phyloP scores from a whole-genome alignment of 225 moss, liverwort and hornwort species.

The Bryoerythrophyllum caledonicum region DNA sequence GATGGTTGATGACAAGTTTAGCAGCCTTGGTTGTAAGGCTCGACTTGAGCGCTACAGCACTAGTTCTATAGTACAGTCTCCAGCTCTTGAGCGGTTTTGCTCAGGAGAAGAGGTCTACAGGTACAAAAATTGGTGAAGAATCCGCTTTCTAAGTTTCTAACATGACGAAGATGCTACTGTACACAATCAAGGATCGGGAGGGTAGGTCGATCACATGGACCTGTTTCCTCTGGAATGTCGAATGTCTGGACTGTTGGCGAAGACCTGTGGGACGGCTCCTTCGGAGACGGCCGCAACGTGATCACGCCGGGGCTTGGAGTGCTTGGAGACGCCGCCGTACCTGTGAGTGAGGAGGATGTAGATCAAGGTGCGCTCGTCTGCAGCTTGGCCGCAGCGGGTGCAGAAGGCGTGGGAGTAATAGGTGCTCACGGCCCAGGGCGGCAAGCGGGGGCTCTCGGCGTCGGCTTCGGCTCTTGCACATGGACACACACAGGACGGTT shows the following conservation, averaged over 20 bases:
- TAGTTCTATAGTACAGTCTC: conserved; percentile 16
- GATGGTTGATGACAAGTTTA: not conserved
- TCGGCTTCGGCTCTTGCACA: conserved; percentile 21
- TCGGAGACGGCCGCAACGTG: conserved; percentile 33
- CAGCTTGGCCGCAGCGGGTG: conserved; percentile 53
- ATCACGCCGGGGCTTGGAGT: conserved; percentile 37
- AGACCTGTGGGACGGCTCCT: too few species aligned
- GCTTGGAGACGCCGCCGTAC: conserved; percentile 52
- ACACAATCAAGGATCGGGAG: not conserved
- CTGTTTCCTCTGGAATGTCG: conserved; percentile 41
- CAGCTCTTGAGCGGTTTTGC: conserved; percentile 3
- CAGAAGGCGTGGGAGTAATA: conserved; percentile 76
- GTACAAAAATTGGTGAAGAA: conserved; percentile 15
- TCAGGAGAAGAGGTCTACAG: not conserved
- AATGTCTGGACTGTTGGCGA: conserved; percentile 22
- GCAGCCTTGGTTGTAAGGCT: conserved; percentile 16
- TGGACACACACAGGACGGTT: conserved; percentile 50
- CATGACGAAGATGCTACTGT: not conserved
- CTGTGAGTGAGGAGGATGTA: conserved; percentile 57
- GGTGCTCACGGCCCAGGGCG: conserved; percentile 66
- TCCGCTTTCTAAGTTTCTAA: not conserved
- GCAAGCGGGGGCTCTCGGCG: conserved; percentile 9
- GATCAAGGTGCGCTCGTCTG: conserved; percentile 53
- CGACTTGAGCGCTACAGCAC: not conserved
- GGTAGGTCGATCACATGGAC: conserved; percentile 29